Conservation (phyloP, 257 asterid species). For the Solanum gandarillasii region DNA sequence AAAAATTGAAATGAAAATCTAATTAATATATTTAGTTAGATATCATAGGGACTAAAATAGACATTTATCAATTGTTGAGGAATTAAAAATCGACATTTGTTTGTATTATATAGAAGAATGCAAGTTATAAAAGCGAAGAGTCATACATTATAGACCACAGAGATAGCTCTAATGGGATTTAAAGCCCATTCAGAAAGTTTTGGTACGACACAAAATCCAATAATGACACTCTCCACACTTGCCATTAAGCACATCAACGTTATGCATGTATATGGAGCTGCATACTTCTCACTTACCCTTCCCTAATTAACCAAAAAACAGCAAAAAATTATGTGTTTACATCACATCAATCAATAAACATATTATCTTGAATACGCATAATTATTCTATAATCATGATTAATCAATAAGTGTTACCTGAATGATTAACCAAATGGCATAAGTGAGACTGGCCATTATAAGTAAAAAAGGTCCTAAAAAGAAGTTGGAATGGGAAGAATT, state of each 20-base stretch:
- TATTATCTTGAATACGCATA: neutral
- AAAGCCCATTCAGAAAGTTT: slow-evolving; percentile 57
- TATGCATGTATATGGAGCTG: slow-evolving; percentile 69
- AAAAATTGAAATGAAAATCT: neutral
- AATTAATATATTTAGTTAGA: neutral
- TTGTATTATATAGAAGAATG: neutral
- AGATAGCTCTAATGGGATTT: slow-evolving; percentile 43
- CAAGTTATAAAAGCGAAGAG: neutral
- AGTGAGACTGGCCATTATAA: slow-evolving; percentile 52
- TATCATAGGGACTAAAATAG: neutral
- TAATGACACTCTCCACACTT: slow-evolving; percentile 49
- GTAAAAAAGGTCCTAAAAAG: slow-evolving; percentile 54
- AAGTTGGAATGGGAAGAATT: slow-evolving; percentile 25
- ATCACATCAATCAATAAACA: neutral
- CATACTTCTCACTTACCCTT: slow-evolving; percentile 36
- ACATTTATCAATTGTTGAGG: neutral
- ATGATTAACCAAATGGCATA: slow-evolving; percentile 79
- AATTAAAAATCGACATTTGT: neutral
- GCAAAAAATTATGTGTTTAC: neutral
- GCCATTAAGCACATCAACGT: slow-evolving; percentile 71
- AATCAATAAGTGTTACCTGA: slow-evolving; percentile 29
- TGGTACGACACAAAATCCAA: slow-evolving; percentile 45
- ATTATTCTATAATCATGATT: neutral
- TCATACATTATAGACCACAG: slow-evolving; percentile 45
- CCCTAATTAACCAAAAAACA: slow-evolving; percentile 21